Percentiles rank a stretch among this genome's conserved stretches.
These are phyloP conservation scores for Chrysoporthe austroafricana DNA, from an alignment of 2,329 filamentous ascomycete genomes.

Conservation along the genomic window DNA sequence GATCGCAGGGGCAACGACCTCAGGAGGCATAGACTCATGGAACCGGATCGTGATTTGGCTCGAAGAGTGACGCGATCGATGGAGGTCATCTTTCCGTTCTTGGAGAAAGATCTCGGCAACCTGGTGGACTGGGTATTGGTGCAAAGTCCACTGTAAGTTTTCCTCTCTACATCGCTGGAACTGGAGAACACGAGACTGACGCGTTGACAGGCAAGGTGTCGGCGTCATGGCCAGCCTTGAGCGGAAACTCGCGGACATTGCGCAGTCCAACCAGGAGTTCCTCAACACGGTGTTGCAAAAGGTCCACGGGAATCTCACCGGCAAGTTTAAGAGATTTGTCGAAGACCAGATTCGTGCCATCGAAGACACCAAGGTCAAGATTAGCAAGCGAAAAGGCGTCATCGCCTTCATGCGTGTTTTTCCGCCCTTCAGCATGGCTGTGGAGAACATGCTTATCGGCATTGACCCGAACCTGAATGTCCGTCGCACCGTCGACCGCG, in stretches of 20 bases:
- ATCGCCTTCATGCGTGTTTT: constrained; percentile 95
- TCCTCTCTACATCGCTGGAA: not conserved
- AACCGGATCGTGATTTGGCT: constrained; percentile 87
- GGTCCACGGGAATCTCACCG: constrained; percentile 73
- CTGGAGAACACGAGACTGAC: constrained; percentile 14
- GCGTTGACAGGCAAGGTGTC: constrained; percentile 73
- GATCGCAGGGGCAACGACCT: constrained; percentile 75
- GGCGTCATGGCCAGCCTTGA: constrained; percentile 83
- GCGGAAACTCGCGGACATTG: constrained; percentile 75
- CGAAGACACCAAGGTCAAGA: constrained; percentile 97
- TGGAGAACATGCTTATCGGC: constrained; percentile 80
- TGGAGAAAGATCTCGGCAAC: constrained; percentile 76
- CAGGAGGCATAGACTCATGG: constrained; percentile 75
- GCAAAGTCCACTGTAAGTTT: constrained; percentile 79
- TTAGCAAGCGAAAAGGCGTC: constrained; percentile 97
- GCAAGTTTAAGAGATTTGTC: constrained; percentile 83
- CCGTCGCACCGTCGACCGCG: constrained; percentile 78
- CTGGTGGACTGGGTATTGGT: constrained; percentile 83
- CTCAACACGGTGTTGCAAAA: constrained; percentile 78
- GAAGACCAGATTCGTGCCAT: constrained; percentile 95
- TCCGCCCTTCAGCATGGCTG: constrained; percentile 78
- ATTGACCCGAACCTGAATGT: constrained; percentile 63
- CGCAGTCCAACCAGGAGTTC: constrained; percentile 93
- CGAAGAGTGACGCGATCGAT: constrained; percentile 82
- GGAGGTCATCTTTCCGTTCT: constrained; percentile 85